Percentiles rank a stretch among this genome's conserved stretches.
phyloP scores from a whole-genome alignment of 192 early-diverging fungal species.

The Pecoramyces ruminantium region DNA sequence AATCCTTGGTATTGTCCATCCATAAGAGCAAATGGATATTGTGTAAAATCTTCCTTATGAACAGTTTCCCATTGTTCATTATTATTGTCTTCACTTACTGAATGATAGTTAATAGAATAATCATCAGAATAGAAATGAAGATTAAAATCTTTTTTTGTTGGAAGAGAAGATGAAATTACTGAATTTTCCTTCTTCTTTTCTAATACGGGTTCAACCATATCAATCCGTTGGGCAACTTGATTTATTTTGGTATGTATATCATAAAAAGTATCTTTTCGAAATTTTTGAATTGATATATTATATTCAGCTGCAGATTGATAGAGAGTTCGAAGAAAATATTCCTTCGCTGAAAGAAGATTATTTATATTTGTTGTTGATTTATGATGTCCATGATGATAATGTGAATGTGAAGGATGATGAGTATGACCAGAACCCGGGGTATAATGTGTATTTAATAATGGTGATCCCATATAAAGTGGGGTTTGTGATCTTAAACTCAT shows the following conservation, averaged over 20 bases:
- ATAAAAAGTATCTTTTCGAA: not conserved
- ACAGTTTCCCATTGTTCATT: not conserved
- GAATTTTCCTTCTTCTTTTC: not conserved
- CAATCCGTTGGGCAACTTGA: not conserved
- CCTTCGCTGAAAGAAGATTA: not conserved
- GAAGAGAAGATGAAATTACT: too few relatives aligned
- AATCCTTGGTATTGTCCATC: too few relatives aligned
- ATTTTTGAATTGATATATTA: not conserved
- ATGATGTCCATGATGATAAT: not conserved
- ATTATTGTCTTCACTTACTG: not conserved
- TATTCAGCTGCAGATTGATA: not conserved
- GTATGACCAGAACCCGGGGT: not conserved
- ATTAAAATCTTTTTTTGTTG: not conserved
- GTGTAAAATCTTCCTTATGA: not conserved
- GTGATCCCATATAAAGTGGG: not conserved
- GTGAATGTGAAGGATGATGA: not conserved
- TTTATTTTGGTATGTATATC: not conserved
- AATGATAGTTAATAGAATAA: not conserved
- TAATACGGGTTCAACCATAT: not conserved
- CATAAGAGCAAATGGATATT: not conserved
- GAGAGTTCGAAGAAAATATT: not conserved
- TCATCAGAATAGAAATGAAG: not conserved
- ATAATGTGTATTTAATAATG: not conserved
- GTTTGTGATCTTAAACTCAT: not conserved
- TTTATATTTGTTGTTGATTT: not conserved